Evolutionary conservation across 805 yeast genomes (phyloP), one percentile per base, ranked within the genome.

Genomic region (Metschnikowia gelsemii): DNA sequence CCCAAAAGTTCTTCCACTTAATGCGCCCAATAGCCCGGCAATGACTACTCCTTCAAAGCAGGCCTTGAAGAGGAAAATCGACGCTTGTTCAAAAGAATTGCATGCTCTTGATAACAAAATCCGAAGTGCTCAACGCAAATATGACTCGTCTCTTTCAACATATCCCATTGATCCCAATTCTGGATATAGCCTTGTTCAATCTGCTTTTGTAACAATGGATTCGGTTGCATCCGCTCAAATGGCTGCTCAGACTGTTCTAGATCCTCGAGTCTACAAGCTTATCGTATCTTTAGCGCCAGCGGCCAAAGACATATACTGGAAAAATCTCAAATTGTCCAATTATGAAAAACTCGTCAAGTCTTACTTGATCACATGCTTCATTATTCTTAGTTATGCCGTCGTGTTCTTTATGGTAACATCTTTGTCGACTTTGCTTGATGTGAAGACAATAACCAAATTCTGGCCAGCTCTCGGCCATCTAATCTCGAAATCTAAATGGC

Each of bases 391-490:
- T 52, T 75, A 78, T 49, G 71, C 73, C 22, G 68, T 77, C 20
- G 70, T 78, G 43, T 68, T 78, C 33, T 75, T 78, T 50, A 76
- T 80, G 32, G 78, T 79, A 22, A 66, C 80, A 6, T 76, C 79
- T 29, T 73, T 79, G 41, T 70, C 84, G 1, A 73, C 82, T 1
- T 68, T 79, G 52, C 63, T 79, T 45, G 80, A 78, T 50, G 66
- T 78, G 36, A 76, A 72, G 52, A 71, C 82, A 1, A 76, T 79
- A 39, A 68, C 70, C 36, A 77, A 75, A 50, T 59, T 78, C 43
- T 79, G 82, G 80, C 83, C 83, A 3, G 75, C 70, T 7, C 65
- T 79, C 28, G 84, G 83, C 1, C 68, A 73, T n/a, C 60, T 72
- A 35, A 70, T 79, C 35, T 54, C 75, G 28, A 63, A 70, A 35